Percentiles rank a stretch among this genome's conserved stretches.
These are phyloP conservation scores for Thermomucor indicae-seudaticae DNA, from an alignment of 371 early-diverging fungal genomes.

Conservation along the genomic window DNA sequence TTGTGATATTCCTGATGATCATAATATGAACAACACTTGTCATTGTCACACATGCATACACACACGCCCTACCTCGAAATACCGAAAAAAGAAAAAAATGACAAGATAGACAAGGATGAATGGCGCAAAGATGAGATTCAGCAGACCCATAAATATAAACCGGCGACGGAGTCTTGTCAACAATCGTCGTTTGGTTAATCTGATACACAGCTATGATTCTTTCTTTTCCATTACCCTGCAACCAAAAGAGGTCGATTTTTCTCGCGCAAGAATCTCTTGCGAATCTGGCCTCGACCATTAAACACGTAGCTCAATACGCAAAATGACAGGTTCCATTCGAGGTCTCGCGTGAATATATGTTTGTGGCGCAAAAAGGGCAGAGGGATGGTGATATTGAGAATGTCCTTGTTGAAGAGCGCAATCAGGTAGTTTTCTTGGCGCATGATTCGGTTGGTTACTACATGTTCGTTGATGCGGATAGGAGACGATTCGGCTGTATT, in stretches of 20 bases:
- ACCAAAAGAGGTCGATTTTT: conserved; percentile 57
- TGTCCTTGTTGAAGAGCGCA: conserved; percentile 90
- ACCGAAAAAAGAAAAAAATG: conserved; percentile 86
- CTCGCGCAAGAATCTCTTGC: conserved; percentile 73
- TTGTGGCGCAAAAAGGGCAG: conserved; percentile 39
- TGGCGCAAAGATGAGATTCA: conserved; percentile 84
- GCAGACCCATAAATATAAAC: conserved; percentile 82
- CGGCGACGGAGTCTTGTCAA: conserved; percentile 67
- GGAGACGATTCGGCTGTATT: conserved; percentile 47
- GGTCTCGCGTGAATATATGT: conserved; percentile 72
- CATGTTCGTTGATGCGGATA: conserved; percentile 77
- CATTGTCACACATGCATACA: not conserved
- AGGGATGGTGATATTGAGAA: conserved; percentile 76
- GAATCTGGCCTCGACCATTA: conserved; percentile 78
- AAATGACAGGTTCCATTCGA: conserved; percentile 91
- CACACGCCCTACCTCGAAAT: conserved; percentile 78
- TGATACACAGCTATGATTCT: not conserved
- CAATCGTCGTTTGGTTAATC: not conserved
- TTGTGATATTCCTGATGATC: too few species aligned
- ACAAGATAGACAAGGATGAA: conserved; percentile 83
- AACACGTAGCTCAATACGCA: conserved; percentile 85
- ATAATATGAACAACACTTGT: not conserved
- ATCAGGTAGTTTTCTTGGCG: conserved; percentile 96
- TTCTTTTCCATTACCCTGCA: conserved; percentile 41
- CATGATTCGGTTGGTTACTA: conserved; percentile 91